phyloP scores from a whole-genome alignment of 768 basidiomycete species.

The Tulasnella sp. region DNA sequence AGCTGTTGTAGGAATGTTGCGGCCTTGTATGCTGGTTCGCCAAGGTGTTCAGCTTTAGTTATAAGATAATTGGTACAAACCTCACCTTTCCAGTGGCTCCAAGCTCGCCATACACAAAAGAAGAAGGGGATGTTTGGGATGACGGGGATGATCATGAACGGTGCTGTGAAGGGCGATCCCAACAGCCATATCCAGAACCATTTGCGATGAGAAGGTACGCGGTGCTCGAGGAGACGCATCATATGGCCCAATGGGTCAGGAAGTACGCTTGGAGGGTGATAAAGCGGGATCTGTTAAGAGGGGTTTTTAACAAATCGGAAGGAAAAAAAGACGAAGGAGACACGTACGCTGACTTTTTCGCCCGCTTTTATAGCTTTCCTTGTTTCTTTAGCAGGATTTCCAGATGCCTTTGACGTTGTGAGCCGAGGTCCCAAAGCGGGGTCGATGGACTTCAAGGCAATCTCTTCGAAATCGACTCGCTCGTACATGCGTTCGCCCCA shows the following conservation, averaged over 20 bases:
- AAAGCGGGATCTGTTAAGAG: slow-evolving; percentile 10
- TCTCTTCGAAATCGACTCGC: slow-evolving; percentile 19
- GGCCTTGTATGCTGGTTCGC: slow-evolving; percentile 12
- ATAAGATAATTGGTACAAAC: too few relatives aligned
- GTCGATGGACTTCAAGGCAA: slow-evolving; percentile 18
- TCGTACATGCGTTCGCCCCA: slow-evolving; percentile 16
- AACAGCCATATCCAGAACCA: slow-evolving; percentile 14
- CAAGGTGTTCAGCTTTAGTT: neutral
- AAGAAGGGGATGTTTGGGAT: slow-evolving; percentile 21
- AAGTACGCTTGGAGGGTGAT: slow-evolving; percentile 12
- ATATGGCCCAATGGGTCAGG: slow-evolving; percentile 9
- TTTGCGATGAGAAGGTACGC: slow-evolving; percentile 13
- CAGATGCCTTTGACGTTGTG: neutral
- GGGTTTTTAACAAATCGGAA: neutral
- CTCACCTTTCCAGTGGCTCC: slow-evolving; percentile 16
- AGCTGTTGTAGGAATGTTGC: slow-evolving; percentile 16
- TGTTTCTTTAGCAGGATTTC: neutral
- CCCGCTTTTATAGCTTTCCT: slow-evolving; percentile 11
- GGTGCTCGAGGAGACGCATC: neutral
- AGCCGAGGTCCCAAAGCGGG: slow-evolving; percentile 16
- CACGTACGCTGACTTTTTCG: neutral
- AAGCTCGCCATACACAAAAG: slow-evolving; percentile 20
- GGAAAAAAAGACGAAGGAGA: neutral
- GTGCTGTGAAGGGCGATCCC: slow-evolving; percentile 17
- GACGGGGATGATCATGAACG: slow-evolving; percentile 19